Evolutionary conservation across 441 rosid genomes (phyloP).

Genomic region (Cnidoscolus chayamansa): DNA sequence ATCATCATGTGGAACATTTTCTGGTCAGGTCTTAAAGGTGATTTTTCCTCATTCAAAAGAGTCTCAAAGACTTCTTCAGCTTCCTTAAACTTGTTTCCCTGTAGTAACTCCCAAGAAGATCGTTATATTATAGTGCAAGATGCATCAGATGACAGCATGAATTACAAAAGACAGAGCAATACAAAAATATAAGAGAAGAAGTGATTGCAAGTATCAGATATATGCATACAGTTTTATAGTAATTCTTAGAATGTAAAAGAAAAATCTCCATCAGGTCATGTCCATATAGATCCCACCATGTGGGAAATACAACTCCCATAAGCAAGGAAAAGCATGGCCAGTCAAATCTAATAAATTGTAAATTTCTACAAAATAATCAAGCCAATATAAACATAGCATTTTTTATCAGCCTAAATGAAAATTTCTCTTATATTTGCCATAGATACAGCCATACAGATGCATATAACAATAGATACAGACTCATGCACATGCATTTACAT

Average conservation of each 20-base stretch:
- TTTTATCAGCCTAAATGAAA: background rate
- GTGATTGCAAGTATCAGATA: background rate
- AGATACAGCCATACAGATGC: background rate
- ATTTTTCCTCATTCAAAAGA: conserved; percentile 59
- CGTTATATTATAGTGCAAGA: conserved; percentile 1
- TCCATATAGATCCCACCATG: background rate
- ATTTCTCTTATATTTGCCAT: background rate
- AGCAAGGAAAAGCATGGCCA: background rate
- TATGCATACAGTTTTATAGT: background rate
- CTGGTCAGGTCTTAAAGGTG: conserved; percentile 81
- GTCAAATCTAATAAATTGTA: background rate
- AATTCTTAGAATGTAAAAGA: background rate
- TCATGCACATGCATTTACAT: background rate
- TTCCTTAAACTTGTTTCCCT: conserved; percentile 79
- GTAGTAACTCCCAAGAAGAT: conserved; percentile 19
- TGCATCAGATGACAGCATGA: conserved; percentile 1
- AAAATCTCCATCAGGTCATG: background rate
- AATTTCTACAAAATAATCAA: background rate
- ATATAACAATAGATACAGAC: background rate
- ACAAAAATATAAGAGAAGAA: background rate
- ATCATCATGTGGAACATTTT: conserved; percentile 96
- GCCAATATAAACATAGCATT: background rate
- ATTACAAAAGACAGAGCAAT: background rate
- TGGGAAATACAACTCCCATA: background rate
- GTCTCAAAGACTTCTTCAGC: conserved; percentile 79